These are phyloP conservation scores for Alternaria incomplexa DNA, from an alignment of 2,329 filamentous ascomycete species.

Conservation along the genomic window DNA sequence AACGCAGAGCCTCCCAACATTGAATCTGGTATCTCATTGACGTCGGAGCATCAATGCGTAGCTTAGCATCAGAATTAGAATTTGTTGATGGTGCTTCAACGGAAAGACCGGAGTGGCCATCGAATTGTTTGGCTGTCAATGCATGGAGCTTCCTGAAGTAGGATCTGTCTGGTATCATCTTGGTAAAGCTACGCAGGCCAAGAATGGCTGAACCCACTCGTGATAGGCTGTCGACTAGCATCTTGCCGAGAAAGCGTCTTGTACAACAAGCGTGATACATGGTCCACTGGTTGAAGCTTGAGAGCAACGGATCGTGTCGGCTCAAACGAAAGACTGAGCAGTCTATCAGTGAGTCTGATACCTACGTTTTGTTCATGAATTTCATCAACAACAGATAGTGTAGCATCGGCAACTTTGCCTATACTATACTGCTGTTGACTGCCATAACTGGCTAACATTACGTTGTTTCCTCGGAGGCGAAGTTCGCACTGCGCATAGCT, in stretches of 20 bases:
- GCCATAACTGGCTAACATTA: constrained; percentile 42
- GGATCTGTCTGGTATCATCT: constrained; percentile 2
- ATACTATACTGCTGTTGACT: constrained; percentile 43
- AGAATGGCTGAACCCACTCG: constrained; percentile 15
- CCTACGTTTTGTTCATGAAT: constrained; percentile 21
- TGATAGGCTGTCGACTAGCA: constrained; percentile 13
- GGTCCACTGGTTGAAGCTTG: constrained; percentile 31
- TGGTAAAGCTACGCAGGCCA: neutral
- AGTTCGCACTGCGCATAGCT: constrained; percentile 30
- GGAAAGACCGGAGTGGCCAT: neutral
- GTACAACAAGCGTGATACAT: constrained; percentile 25
- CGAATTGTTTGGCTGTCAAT: neutral
- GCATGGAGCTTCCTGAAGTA: neutral
- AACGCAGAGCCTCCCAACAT: constrained; percentile 31
- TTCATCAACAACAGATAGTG: neutral
- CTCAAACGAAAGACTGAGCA: constrained; percentile 34
- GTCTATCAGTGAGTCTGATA: constrained; percentile 32
- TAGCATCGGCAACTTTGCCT: neutral
- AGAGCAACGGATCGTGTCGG: constrained; percentile 21
- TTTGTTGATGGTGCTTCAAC: neutral
- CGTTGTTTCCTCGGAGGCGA: constrained; percentile 42
- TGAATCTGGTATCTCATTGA: constrained; percentile 14
- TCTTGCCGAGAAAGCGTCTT: constrained; percentile 22
- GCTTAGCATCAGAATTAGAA: constrained; percentile 4
- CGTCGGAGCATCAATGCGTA: constrained; percentile 18